Percentiles rank a stretch among this genome's conserved stretches.
phyloP scores from a whole-genome alignment of 352 stramenopile genomes.

The Phytophthora pseudosyringae region DNA sequence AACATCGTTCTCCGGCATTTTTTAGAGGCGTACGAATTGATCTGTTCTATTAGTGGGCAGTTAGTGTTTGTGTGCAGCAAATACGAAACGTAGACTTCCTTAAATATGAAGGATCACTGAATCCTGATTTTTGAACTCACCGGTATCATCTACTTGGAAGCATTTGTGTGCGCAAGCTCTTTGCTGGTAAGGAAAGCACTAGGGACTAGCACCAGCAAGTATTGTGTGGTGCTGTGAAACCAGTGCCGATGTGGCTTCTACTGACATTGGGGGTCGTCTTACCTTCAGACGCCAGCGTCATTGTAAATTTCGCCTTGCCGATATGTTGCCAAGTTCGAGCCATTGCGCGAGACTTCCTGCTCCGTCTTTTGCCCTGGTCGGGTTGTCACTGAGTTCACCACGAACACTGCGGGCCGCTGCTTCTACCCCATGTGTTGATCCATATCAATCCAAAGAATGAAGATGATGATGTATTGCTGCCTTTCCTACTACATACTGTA shows the following conservation, averaged over 20 bases:
- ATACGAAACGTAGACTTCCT: not conserved
- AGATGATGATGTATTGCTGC: too few relatives aligned
- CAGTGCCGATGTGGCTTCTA: slow-evolving; percentile 63
- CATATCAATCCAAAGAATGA: too few relatives aligned
- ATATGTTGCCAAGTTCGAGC: slow-evolving; percentile 49
- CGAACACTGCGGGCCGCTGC: slow-evolving; percentile 69
- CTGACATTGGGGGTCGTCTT: slow-evolving; percentile 34
- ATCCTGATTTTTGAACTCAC: not conserved
- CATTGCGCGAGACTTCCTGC: slow-evolving; percentile 75
- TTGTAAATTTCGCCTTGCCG: slow-evolving; percentile 66
- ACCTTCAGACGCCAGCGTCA: slow-evolving; percentile 49
- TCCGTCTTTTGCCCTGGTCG: slow-evolving; percentile 55
- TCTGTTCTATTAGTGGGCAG: too few relatives aligned
- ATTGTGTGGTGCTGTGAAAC: not conserved
- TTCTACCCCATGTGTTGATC: slow-evolving; percentile 77
- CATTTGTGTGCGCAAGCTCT: not conserved
- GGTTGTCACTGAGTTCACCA: slow-evolving; percentile 74
- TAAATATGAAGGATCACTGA: not conserved
- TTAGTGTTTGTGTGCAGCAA: too few relatives aligned
- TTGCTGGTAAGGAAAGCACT: too few relatives aligned
- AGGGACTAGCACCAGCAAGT: too few relatives aligned
- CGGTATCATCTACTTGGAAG: not conserved
- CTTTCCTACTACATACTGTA: not conserved
- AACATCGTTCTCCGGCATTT: too few relatives aligned
- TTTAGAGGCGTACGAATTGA: too few relatives aligned